Evolutionary conservation across 2,329 filamentous ascomycete genomes (phyloP).

Genomic region (Ophiocordyceps sinensis): DNA sequence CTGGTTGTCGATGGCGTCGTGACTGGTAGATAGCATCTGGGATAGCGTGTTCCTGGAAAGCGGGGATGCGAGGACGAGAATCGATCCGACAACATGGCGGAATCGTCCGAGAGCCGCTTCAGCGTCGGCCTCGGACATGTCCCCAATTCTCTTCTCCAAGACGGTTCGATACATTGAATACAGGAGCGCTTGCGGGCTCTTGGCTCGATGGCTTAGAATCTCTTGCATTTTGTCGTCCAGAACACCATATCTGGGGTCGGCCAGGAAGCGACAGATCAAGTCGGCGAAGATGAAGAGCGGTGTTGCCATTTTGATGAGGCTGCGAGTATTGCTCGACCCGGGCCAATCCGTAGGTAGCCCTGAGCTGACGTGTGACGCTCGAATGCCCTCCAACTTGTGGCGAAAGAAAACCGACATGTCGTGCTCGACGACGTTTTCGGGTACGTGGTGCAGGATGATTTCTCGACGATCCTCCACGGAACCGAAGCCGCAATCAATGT

Average conservation of each 20-base stretch:
- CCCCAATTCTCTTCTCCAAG: no score
- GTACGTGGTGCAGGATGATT: conserved; percentile 22
- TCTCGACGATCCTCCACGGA: conserved; percentile 9
- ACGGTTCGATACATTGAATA: no score
- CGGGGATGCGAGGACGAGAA: no score
- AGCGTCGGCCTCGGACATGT: no score
- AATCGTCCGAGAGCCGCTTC: no score
- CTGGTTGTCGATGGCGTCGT: no score
- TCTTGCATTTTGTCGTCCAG: not conserved
- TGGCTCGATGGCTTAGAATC: not conserved
- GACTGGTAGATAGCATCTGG: no score
- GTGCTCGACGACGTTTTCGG: conserved; percentile 11
- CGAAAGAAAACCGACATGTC: conserved; percentile 14
- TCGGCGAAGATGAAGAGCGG: conserved; percentile 22
- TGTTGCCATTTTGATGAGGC: conserved; percentile 13
- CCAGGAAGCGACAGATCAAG: conserved; percentile 16
- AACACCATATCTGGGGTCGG: conserved; percentile 1
- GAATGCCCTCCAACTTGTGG: conserved; percentile 8
- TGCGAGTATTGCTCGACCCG: not conserved
- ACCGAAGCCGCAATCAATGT: conserved; percentile 20
- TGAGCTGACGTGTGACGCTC: no score
- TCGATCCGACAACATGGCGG: no score
- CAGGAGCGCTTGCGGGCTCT: no score
- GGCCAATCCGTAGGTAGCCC: no score
- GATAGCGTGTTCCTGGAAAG: no score